Evolutionary conservation across 495 filamentous ascomycete species (phyloP), one percentile per base, ranked within the genome.

Genomic region (Xeromyces bisporus): DNA sequence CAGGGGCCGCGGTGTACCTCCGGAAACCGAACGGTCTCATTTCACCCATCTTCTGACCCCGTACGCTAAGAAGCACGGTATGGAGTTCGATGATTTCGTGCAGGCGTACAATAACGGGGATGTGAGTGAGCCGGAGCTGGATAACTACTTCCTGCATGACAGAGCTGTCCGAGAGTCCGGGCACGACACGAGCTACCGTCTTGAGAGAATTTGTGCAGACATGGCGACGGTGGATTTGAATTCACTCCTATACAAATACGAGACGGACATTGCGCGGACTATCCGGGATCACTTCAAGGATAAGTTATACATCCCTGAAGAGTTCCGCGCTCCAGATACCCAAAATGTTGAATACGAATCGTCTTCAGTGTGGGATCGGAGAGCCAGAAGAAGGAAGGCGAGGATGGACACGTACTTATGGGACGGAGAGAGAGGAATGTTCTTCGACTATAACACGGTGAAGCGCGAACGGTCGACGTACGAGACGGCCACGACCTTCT

Each of bases 81-180:
- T 93, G 69, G 59, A 56, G 0, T 83, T 94, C 40, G 46, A 76
- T 3, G 71, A 89, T 32, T 89, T 97, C 47, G 81, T 92, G 11
- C 39, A 65, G 18, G 84, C 78, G 2, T 97, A 97, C 55, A 96
- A 96, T 43, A 38, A 71, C 35, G 68, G 75, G 5, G 42, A 60
- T n/a, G 69, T 97, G 21, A 48, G 62, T 28, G 89, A 96, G 56
- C 85, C 86, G 2, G 78, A 85, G 23, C 64, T 97, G 7, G 89
- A 97, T 46, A 73, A 83, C 15, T 97, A 93, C 48, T 96, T 93
- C 60, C 56, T 91, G 42, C 89, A 97, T 47, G 91, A 97, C 49
- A 73, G 91, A 29, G 83, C 82, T 5, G 83, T 94, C 13, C 75
- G 89, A 28, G 89, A 96, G 47, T 93, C 85, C n/a, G 89, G 89